Base-by-base conservation (phyloP, 176 grass and related monocot genomes). In the Pontederia crassipes region DNA sequence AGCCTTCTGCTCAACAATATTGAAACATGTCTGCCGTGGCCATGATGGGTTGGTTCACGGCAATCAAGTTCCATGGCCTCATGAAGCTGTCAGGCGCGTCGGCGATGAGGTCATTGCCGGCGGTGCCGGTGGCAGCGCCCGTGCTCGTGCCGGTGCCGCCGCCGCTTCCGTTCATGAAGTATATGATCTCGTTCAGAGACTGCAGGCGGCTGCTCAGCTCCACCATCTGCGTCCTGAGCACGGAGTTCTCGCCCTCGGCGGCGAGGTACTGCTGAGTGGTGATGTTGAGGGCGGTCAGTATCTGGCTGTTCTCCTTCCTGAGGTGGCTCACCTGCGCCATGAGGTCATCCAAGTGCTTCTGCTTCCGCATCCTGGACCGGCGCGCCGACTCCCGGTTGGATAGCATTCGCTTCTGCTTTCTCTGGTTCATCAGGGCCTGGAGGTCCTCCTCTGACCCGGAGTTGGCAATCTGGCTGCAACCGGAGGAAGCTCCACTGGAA, bases 381-480 rank as follows among this genome's bases (percentile, higher is more conserved):
- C 77, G 77, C 61, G 88, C 88, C 0, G 88, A 93, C 2, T 83
- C 74, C 24, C 83, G 67, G 88, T 93, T 93, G 46, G 81, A 93
- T 67, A 84, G 80, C 84, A 81, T 93, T 48, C 84, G 67, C 74
- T 74, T 87, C 46, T 77, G 78, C 66, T 78, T 81, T 76, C 78
- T 81, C 78, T 83, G 77, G 16, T 81, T 77, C 53, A 61, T 67
- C 58, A 67, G 55, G 52, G 49, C 50, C 48, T 28, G 65, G 16
- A 16, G 69, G 5, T 45, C 17, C 53, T 61, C 55, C 28, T 24
- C 13, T 61, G 49, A 17, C 8, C 32, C 71, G 14, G 76, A 67
- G 8, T 67, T 55, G 60, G 50, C 18, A 66, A 66, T 29, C 13
- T 28, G 46, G 54, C 32, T 12, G 10, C 45, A 49, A 20, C 49